Conservation (phyloP, 176 grass and related monocot species). For the Rhynchospora pubera region DNA sequence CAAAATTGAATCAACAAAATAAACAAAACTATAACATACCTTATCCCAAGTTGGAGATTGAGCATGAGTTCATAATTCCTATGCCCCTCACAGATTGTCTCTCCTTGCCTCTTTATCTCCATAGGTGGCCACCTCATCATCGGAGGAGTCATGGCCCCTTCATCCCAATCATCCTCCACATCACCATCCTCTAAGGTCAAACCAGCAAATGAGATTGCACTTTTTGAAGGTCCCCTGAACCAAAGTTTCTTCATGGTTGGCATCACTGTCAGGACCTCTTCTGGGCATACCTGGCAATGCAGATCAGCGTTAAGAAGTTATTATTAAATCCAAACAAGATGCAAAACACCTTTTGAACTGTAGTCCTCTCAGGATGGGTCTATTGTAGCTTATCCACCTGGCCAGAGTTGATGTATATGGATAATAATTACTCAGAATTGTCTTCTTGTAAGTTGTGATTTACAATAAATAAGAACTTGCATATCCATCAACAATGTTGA, state of each 20-base stretch:
- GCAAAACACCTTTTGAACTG: neutral
- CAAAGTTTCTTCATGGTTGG: conserved; percentile 20
- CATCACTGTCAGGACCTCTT: conserved; percentile 7
- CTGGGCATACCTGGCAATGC: neutral
- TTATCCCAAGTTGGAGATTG: conserved; percentile 95
- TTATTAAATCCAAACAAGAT: neutral
- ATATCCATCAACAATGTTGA: neutral
- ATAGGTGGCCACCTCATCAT: conserved; percentile 50
- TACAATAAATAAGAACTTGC: neutral
- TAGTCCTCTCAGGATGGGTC: too few relatives aligned
- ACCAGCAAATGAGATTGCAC: conserved; percentile 18
- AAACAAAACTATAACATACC: conserved; percentile 24
- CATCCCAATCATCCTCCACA: conserved; percentile 7
- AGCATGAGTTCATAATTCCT: conserved; percentile 95
- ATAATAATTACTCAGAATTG: neutral
- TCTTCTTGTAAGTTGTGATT: neutral
- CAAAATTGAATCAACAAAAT: neutral
- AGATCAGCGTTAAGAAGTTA: neutral
- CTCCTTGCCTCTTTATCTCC: conserved; percentile 59
- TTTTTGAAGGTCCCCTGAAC: conserved; percentile 19
- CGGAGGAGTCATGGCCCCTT: neutral
- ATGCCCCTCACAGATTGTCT: conserved; percentile 79
- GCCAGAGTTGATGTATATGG: too few relatives aligned
- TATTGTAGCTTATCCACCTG: too few relatives aligned
- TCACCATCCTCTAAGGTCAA: conserved; percentile 17